Evolutionary conservation across 306 rosid genomes (phyloP).

Genomic region (Cucurbita argyrosperma): DNA sequence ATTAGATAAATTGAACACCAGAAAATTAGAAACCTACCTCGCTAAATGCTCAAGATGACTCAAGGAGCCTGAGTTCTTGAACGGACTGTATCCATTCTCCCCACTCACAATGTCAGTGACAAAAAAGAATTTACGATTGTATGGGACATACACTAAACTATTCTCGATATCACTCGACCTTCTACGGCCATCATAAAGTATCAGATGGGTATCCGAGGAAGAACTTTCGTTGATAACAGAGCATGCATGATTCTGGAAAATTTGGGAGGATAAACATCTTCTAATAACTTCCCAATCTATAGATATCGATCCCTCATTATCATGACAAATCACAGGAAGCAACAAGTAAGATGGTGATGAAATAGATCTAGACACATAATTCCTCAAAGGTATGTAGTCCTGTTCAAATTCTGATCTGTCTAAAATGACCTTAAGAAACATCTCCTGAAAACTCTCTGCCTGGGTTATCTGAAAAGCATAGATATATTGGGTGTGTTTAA

Average conservation of each 20-base stretch:
- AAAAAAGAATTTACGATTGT: slow-evolving; percentile 39
- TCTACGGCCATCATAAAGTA: slow-evolving; percentile 53
- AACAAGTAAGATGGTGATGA: slow-evolving; percentile 61
- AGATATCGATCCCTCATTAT: slow-evolving; percentile 17
- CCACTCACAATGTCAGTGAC: slow-evolving; percentile 25
- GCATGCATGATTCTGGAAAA: slow-evolving; percentile 39
- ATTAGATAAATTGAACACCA: not conserved
- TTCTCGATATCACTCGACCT: slow-evolving; percentile 42
- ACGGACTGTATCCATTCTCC: slow-evolving; percentile 49
- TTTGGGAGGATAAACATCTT: slow-evolving; percentile 66
- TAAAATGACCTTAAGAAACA: slow-evolving; percentile 76
- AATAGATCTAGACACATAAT: slow-evolving; percentile 16
- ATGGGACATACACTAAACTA: slow-evolving; percentile 67
- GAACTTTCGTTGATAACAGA: slow-evolving; percentile 2
- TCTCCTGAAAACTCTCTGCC: slow-evolving; percentile 83
- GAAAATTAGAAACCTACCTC: slow-evolving; percentile 31
- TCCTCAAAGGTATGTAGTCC: slow-evolving; percentile 41
- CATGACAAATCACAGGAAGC: slow-evolving; percentile 57
- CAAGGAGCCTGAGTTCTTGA: slow-evolving; percentile 20
- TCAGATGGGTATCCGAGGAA: slow-evolving; percentile 21
- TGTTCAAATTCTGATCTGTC: slow-evolving; percentile 59
- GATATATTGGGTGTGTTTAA: not conserved
- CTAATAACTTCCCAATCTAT: slow-evolving; percentile 65
- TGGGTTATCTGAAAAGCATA: slow-evolving; percentile 42
- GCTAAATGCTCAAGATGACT: slow-evolving; percentile 34